Evolutionary conservation across 2,329 filamentous ascomycete genomes (phyloP).

Genomic region (Eutypa lata): DNA sequence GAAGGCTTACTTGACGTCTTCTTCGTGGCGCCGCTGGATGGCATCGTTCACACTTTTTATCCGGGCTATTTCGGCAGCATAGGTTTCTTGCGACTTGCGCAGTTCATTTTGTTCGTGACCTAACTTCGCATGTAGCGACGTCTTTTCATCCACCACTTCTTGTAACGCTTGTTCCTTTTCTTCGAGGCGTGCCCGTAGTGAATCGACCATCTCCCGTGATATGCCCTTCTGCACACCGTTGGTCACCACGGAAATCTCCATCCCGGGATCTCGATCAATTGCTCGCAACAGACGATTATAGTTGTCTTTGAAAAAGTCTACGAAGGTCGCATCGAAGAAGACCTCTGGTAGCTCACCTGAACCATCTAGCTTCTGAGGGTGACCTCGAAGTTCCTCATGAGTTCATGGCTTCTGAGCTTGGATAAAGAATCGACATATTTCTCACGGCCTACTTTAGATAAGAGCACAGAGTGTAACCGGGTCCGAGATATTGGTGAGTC

Average conservation of each 20-base stretch:
- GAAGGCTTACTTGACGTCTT: constrained; percentile 56
- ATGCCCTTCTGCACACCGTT: constrained; percentile 85
- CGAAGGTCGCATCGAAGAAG: constrained; percentile 80
- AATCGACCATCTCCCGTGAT: constrained; percentile 89
- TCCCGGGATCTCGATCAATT: constrained; percentile 84
- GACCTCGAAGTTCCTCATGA: constrained; percentile 88
- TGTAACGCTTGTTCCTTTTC: constrained; percentile 60
- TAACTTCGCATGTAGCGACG: constrained; percentile 50
- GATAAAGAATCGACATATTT: constrained; percentile 81
- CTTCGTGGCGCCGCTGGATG: constrained; percentile 67
- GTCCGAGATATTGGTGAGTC: constrained; percentile 86
- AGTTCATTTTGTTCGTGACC: constrained; percentile 74
- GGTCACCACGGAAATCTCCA: constrained; percentile 77
- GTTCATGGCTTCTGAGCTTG: constrained; percentile 71
- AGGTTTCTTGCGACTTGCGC: constrained; percentile 60
- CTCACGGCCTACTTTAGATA: constrained; percentile 76
- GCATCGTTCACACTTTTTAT: constrained; percentile 68
- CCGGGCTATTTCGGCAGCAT: constrained; percentile 48
- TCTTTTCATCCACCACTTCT: constrained; percentile 42
- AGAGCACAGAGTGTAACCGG: constrained; percentile 75
- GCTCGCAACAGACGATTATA: constrained; percentile 81
- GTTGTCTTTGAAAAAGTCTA: constrained; percentile 95
- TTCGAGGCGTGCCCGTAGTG: constrained; percentile 71
- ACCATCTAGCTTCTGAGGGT: constrained; percentile 62
- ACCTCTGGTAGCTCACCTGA: constrained; percentile 67